Evolutionary conservation across 169 alveolate genomes (phyloP), one percentile per base, ranked within the genome.

Genomic region (Plasmodium berghei): DNA sequence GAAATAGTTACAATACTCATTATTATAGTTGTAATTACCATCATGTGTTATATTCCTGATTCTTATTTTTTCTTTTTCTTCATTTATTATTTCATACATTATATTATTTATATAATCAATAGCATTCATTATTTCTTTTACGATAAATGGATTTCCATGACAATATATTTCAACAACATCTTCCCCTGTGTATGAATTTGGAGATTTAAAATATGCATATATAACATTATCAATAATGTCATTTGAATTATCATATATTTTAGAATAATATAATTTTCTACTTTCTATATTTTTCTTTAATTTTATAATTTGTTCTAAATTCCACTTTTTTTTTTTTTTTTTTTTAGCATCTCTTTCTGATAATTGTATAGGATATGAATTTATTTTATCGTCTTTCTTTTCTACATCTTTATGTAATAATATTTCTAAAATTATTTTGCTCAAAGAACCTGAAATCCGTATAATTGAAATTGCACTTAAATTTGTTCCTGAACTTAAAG

Each of bases 151-250:
- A 74, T 92, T 92, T 6, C 96, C 96, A 77, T 93, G 96, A 14
- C 95, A 92, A 46, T 93, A 94, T 6, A 93, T 75, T 46, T 93
- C 96, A n/a, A 93, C 94, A 0, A 92, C 92, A n/a, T 93, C 96
- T 24, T 93, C 96, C n/a, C 96, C 96, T 89, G 96, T 93, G 52
- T 66, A 93, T 9, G 96, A 93, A 22, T 92, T 89, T 20, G 96
- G 96, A 12, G 58, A 26, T n/a, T 74, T 62, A 62, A 74, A 74
- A 48, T 45, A 74, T 9, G 67, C 24, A 18, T 45, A 74, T 45
- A 74, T 46, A 16, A 74, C 9, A 20, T 62, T 46, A 5, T 74
- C 88, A 34, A 74, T 74, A 14, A 52, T 34, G 9, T 74, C 55
- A 67, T 62, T 26, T 34, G 28, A 9, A 10, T 56, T 74, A 22